Percentiles rank a stretch among this genome's conserved stretches.
phyloP scores from a whole-genome alignment of 2,329 filamentous ascomycete species.

The Clonostachys byssicola region DNA sequence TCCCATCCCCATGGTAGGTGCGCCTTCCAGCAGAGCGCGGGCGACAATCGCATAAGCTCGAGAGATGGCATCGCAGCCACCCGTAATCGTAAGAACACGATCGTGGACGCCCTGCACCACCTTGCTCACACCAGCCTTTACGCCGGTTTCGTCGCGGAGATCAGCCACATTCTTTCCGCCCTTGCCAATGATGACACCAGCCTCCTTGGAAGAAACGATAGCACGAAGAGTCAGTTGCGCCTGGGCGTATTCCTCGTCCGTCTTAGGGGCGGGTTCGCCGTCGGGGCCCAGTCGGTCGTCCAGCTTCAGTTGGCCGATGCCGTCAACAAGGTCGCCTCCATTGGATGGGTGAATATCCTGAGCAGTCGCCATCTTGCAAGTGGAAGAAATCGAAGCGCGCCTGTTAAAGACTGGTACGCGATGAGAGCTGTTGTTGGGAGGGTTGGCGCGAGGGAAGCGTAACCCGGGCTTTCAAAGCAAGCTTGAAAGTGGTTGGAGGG shows the following conservation, averaged over 20 bases:
- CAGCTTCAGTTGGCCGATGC: slow-evolving; percentile 63
- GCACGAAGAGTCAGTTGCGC: slow-evolving; percentile 91
- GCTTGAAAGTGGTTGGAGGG: no score
- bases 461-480: no score
- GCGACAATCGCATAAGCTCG: slow-evolving; percentile 93
- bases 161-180: slow-evolving; percentile 98
- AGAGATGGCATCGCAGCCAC: slow-evolving; percentile 81
- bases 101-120: slow-evolving; percentile 97
- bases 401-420: background rate
- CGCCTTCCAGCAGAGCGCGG: slow-evolving; percentile 85
- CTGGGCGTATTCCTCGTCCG: slow-evolving; percentile 94
- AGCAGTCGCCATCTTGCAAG: slow-evolving; percentile 52
- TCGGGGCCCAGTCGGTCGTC: slow-evolving; percentile 66
- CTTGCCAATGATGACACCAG: slow-evolving; percentile 98
- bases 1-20: slow-evolving; percentile 93
- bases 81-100: slow-evolving; percentile 92
- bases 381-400: slow-evolving; percentile 1
- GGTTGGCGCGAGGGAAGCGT: background rate
- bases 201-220: slow-evolving; percentile 98
- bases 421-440: slow-evolving; percentile 9
- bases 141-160: slow-evolving; percentile 92
- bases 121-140: slow-evolving; percentile 98
- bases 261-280: slow-evolving; percentile 78
- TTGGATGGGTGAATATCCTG: slow-evolving; percentile 55
- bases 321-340: slow-evolving; percentile 57